Percentiles rank a stretch among this genome's conserved stretches.
These are phyloP conservation scores for Cadophora malorum DNA, from an alignment of 2,329 filamentous ascomycete genomes.

Conservation along the genomic window DNA sequence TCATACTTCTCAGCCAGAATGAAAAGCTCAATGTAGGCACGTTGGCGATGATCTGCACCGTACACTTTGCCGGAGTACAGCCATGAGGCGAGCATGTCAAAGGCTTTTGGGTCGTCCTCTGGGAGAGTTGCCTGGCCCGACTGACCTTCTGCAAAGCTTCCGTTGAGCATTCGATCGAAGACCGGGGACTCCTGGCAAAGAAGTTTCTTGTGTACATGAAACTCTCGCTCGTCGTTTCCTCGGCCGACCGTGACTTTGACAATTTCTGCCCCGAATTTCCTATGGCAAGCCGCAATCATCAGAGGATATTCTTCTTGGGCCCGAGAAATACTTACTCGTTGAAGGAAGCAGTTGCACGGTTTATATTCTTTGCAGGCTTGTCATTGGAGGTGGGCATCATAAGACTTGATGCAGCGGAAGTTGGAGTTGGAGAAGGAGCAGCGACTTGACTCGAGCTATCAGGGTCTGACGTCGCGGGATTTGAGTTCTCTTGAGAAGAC, in stretches of 20 bases:
- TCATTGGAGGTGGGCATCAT: too few relatives aligned
- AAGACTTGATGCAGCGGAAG: too few relatives aligned
- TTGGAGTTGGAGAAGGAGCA: too few relatives aligned
- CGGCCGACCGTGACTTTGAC: slow-evolving; percentile 25
- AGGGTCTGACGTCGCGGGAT: too few relatives aligned
- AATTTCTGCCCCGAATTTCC: slow-evolving; percentile 24
- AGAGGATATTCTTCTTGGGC: neutral
- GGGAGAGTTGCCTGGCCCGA: slow-evolving; percentile 25
- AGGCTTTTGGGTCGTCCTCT: slow-evolving; percentile 30
- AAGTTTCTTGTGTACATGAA: slow-evolving; percentile 32
- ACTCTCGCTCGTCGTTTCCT: slow-evolving; percentile 11
- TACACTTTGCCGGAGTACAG: slow-evolving; percentile 24
- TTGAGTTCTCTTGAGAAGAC: too few relatives aligned
- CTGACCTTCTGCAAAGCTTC: slow-evolving; percentile 28
- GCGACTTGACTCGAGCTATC: too few relatives aligned
- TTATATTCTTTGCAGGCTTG: too few relatives aligned
- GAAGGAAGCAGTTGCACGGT: neutral
- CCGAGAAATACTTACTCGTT: neutral
- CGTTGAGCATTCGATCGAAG: slow-evolving; percentile 35
- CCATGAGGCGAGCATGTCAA: slow-evolving; percentile 30
- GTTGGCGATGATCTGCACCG: neutral
- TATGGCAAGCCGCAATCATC: neutral
- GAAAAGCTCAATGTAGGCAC: neutral
- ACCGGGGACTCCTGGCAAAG: slow-evolving; percentile 26
- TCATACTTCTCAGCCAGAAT: slow-evolving; percentile 17